These are phyloP conservation scores for Alternaria solani DNA, from an alignment of 2,329 filamentous ascomycete species.

Conservation along the genomic window DNA sequence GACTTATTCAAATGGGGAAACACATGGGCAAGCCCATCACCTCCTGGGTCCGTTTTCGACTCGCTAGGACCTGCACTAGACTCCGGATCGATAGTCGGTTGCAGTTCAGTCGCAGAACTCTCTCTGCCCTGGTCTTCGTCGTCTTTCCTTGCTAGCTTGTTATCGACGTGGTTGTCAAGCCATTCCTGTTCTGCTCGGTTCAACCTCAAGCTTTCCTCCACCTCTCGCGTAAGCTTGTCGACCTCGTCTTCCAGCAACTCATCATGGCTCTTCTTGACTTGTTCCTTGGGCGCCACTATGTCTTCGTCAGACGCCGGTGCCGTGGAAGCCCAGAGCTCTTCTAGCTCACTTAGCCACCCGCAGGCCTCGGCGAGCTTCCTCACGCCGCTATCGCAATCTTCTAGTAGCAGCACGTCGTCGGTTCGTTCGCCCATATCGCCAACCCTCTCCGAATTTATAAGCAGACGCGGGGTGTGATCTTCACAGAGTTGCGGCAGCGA, in stretches of 20 bases:
- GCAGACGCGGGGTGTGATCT: slow-evolving; percentile 73
- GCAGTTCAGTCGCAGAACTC: neutral
- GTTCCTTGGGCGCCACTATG: slow-evolving; percentile 28
- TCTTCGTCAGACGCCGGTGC: slow-evolving; percentile 61
- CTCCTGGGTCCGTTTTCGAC: slow-evolving; percentile 11
- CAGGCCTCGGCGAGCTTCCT: slow-evolving; percentile 78
- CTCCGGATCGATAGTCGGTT: slow-evolving; percentile 13
- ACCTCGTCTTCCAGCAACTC: slow-evolving; percentile 66
- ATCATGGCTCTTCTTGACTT: slow-evolving; percentile 59
- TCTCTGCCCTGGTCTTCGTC: slow-evolving; percentile 12
- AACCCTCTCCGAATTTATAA: slow-evolving; percentile 88
- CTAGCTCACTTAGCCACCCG: slow-evolving; percentile 86
- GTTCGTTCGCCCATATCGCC: slow-evolving; percentile 77
- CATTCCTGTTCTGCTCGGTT: slow-evolving; percentile 42
- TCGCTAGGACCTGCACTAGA: slow-evolving; percentile 13
- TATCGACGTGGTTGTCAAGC: slow-evolving; percentile 44
- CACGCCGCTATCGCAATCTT: slow-evolving; percentile 84
- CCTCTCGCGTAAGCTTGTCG: slow-evolving; percentile 64
- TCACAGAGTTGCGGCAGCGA: slow-evolving; percentile 72
- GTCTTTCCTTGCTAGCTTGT: slow-evolving; percentile 34
- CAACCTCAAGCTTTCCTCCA: slow-evolving; percentile 62
- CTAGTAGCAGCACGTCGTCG: slow-evolving; percentile 86
- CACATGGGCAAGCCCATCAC: slow-evolving; percentile 36
- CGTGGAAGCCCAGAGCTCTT: slow-evolving; percentile 73
- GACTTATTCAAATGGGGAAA: slow-evolving; percentile 53